Evolutionary conservation across 2,329 filamentous ascomycete species (phyloP), one percentile per base, ranked within the genome.

Genomic region (Plenodomus biglobosus): DNA sequence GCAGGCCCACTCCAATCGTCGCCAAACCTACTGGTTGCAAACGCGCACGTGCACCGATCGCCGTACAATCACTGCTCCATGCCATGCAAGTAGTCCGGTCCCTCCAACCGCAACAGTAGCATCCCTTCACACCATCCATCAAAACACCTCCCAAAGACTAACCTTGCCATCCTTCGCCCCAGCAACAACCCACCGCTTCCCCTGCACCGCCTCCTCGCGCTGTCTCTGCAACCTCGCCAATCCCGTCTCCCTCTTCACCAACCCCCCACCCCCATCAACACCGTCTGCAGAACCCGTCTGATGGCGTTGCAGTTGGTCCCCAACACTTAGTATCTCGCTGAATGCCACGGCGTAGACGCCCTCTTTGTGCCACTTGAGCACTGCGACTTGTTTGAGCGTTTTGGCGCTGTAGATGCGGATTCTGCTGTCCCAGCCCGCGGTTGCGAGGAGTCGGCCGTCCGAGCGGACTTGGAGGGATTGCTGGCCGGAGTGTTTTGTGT

Each of bases 151-250:
- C 94, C 94, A 99, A 59, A 99, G 75, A 66, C 90, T 95, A 54
- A 97, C 84, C 70, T 95, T 96, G 16, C 92, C 94, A 75, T 97
- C 94, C 70, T 97, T 99, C 46, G 89, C 88, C 1, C 94, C 94
- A 1, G 85, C 90, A 16, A 87, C 94, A 42, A 97, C 71, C 92
- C 92, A 97, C 71, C 97, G 92, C 19, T 86, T 87, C 42, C 76
- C 77, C 62, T 82, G 85, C 10, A 87, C 85, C 59, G 84, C 85
- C 38, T 69, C 61, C 19, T 70, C 71, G 18, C 76, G 56, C 44
- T 72, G 68, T 38, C 66, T 49, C 35, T 72, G 64, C 19, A 68
- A 21, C 36, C 44, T 59, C 19, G 55, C 48, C 37, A 67, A 45
- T 4, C 63, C 64, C 2, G 48, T 56, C 19, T 57, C 53, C 39